These are phyloP conservation scores for Epichloe hybrida DNA, from an alignment of 2,329 filamentous ascomycete genomes.

Conservation along the genomic window DNA sequence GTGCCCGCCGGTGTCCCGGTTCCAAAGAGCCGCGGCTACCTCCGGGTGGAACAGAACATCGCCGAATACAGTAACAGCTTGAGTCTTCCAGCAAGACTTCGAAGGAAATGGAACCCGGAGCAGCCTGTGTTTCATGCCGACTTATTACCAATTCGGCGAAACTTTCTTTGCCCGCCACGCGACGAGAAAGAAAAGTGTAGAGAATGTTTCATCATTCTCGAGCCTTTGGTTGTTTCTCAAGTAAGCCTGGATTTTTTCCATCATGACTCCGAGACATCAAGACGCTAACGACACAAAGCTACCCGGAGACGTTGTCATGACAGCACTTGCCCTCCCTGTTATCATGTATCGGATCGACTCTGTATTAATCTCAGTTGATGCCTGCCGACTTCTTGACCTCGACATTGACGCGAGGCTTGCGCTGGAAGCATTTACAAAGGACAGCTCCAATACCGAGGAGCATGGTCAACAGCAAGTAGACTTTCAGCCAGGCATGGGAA, in stretches of 20 bases:
- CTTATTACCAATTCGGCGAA: conserved; percentile 62
- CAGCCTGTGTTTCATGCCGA: conserved; percentile 74
- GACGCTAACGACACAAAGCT: conserved; percentile 33
- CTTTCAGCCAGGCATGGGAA: conserved; percentile 74
- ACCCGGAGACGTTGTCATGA: conserved; percentile 53
- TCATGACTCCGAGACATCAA: neutral
- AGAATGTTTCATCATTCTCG: conserved; percentile 56
- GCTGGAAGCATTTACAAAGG: conserved; percentile 84
- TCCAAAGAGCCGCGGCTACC: conserved; percentile 30
- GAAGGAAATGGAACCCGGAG: conserved; percentile 42
- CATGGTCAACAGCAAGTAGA: conserved; percentile 54
- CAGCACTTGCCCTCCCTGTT: conserved; percentile 65
- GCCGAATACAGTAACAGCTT: conserved; percentile 74
- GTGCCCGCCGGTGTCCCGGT: conserved; percentile 44
- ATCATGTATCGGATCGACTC: conserved; percentile 76
- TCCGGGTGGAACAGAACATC: conserved; percentile 42
- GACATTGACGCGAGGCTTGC: conserved; percentile 54
- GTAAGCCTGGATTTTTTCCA: conserved; percentile 31
- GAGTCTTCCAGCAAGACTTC: conserved; percentile 44
- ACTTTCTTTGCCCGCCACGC: conserved; percentile 57
- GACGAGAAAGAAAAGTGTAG: conserved; percentile 32
- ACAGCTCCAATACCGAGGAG: conserved; percentile 73
- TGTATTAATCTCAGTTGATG: conserved; percentile 67
- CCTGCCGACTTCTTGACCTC: conserved; percentile 51
- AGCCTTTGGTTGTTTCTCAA: conserved; percentile 63